These are phyloP conservation scores for Rhodotorula sp. DNA, from an alignment of 1,284 basidiomycete species.

Conservation along the genomic window DNA sequence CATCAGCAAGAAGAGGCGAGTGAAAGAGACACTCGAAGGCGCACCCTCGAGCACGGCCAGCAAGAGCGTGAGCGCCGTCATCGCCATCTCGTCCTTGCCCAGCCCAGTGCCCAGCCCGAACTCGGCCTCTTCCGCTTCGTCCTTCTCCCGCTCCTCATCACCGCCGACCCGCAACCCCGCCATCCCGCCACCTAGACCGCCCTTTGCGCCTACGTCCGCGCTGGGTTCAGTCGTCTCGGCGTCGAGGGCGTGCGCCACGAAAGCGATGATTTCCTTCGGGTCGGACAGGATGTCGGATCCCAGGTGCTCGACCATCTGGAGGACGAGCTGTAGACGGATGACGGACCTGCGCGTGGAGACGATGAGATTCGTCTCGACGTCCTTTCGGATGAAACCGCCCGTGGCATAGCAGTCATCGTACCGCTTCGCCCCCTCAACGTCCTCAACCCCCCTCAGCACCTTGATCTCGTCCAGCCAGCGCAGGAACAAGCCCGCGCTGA, in stretches of 20 bases:
- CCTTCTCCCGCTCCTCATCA: slow-evolving; percentile 52
- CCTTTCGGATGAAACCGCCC: neutral
- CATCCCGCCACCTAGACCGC: neutral
- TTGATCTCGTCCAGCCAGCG: slow-evolving; percentile 70
- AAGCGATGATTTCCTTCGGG: slow-evolving; percentile 70
- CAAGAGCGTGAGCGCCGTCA: slow-evolving; percentile 73
- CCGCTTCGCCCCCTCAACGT: slow-evolving; percentile 45
- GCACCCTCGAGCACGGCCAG: slow-evolving; percentile 79
- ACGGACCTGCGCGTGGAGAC: slow-evolving; percentile 48
- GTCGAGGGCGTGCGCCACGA: slow-evolving; percentile 70
- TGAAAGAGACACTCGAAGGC: slow-evolving; percentile 5
- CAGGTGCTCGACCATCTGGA: slow-evolving; percentile 72
- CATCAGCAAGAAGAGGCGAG: neutral
- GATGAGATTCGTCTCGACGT: neutral
- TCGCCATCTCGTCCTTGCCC: slow-evolving; percentile 64
- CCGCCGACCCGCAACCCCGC: slow-evolving; percentile 36
- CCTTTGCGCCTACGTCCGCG: neutral
- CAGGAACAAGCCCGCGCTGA: slow-evolving; percentile 71
- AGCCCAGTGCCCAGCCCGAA: slow-evolving; percentile 48
- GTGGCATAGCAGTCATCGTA: slow-evolving; percentile 14
- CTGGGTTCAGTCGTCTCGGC: slow-evolving; percentile 3
- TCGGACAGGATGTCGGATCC: slow-evolving; percentile 68
- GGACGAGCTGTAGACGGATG: slow-evolving; percentile 70
- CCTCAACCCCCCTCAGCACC: slow-evolving; percentile 48
- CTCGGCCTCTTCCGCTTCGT: slow-evolving; percentile 55